Conservation (phyloP, 495 filamentous ascomycete species). For the Penicillium ochrochloron region DNA sequence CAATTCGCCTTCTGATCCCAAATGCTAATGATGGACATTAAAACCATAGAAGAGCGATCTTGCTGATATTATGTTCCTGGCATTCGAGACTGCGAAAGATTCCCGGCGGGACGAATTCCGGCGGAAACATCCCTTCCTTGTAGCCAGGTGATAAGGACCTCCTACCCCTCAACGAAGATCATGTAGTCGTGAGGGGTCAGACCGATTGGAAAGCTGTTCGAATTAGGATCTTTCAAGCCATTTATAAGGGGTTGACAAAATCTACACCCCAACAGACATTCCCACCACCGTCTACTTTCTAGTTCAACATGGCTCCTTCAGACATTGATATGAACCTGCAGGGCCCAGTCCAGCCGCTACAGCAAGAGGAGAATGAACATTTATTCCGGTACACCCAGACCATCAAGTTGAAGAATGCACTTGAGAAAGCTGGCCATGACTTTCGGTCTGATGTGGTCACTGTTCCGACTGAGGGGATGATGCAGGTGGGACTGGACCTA, state of each 20-base stretch:
- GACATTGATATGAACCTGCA: neutral
- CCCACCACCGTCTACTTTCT: neutral
- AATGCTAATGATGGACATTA: neutral
- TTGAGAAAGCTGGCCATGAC: neutral
- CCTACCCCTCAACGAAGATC: neutral
- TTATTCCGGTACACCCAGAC: neutral
- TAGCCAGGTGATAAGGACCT: neutral
- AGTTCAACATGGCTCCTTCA: neutral
- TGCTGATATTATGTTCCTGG: neutral
- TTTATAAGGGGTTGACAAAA: neutral
- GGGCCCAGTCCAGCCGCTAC: neutral
- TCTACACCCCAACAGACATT: neutral
- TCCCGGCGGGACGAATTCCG: neutral
- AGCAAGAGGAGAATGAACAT: neutral
- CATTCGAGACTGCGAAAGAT: neutral
- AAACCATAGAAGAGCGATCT: neutral
- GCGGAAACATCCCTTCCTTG: neutral
- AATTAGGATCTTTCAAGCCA: neutral
- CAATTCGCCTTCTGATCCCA: neutral
- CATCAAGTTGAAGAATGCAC: neutral
- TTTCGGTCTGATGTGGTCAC: slow-evolving; percentile 5
- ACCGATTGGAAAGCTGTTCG: neutral
- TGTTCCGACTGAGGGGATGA: neutral
- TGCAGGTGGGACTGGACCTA: neutral
- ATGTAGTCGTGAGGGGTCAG: neutral